A percentile compares a stretch with the other conserved stretches of the same genome.
phyloP scores from a whole-genome alignment of 2,329 filamentous ascomycete genomes.

The Malbranchea zuffiana region DNA sequence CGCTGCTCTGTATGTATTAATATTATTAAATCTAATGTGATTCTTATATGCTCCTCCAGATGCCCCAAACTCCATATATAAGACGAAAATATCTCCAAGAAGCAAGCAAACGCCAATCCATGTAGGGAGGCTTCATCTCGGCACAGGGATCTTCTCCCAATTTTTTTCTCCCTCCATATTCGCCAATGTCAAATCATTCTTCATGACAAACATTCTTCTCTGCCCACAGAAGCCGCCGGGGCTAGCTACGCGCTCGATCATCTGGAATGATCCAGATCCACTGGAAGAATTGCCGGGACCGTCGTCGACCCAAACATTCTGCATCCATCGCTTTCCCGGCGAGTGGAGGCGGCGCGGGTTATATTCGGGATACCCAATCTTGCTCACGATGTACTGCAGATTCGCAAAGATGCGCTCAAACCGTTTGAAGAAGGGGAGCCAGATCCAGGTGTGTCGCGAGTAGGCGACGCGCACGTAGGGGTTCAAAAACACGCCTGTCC shows the following conservation, averaged over 20 bases:
- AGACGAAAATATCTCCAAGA: too few relatives aligned
- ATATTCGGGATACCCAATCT: conserved; percentile 12
- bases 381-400: conserved; percentile 12
- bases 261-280: conserved; percentile 8
- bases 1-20: too few relatives aligned
- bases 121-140: background rate
- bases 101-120: too few relatives aligned
- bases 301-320: conserved; percentile 6
- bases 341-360: conserved; percentile 10
- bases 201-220: conserved; percentile 13
- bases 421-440: conserved; percentile 10
- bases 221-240: conserved; percentile 12
- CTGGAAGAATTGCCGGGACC: background rate
- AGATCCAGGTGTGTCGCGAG: conserved; percentile 7
- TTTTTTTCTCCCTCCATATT: conserved; percentile 10
- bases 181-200: conserved; percentile 7
- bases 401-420: conserved; percentile 12
- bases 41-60: too few relatives aligned
- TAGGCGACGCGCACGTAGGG: conserved; percentile 11
- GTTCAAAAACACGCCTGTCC: conserved; percentile 10
- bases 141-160: conserved; percentile 11
- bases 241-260: conserved; percentile 6
- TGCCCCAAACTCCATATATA: too few relatives aligned
- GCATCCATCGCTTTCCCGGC: conserved; percentile 6
- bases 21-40: too few relatives aligned